Conservation (phyloP, 768 basidiomycete species). For the Pleurotus salmoneostramineus region DNA sequence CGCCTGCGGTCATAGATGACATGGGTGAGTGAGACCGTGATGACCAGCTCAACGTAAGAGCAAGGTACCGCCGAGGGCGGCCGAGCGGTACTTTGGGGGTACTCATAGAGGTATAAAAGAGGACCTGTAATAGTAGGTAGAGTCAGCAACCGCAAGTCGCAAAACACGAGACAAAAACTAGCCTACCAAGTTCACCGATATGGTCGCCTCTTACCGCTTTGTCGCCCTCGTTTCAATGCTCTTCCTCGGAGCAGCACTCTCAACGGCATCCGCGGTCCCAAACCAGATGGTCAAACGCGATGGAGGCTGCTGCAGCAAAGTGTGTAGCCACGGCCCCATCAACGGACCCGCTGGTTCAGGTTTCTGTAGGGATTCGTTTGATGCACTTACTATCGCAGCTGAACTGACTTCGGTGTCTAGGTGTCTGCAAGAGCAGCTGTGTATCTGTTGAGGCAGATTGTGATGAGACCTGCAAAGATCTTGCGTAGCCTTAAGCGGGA, state of each 20-base stretch:
- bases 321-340: constrained; percentile 2
- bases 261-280: not conserved
- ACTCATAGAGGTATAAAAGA: not conserved
- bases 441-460: constrained; percentile 2
- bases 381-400: not conserved
- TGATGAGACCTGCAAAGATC: not conserved
- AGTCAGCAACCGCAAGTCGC: not conserved
- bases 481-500: not conserved
- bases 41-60: not conserved
- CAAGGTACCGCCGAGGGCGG: not conserved
- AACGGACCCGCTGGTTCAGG: not conserved
- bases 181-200: not conserved
- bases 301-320: not conserved
- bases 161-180: not conserved
- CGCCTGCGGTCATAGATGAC: not conserved
- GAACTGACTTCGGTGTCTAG: not conserved
- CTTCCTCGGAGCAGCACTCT: not conserved
- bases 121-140: not conserved
- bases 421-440: constrained; percentile 5
- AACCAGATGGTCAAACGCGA: not conserved
- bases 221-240: constrained; percentile 4
- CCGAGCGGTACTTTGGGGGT: not conserved
- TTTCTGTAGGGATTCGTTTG: not conserved
- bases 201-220: not conserved
- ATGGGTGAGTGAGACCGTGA: not conserved